These are phyloP conservation scores for Trametes cubensis DNA, from an alignment of 768 basidiomycete species.

Conservation along the genomic window DNA sequence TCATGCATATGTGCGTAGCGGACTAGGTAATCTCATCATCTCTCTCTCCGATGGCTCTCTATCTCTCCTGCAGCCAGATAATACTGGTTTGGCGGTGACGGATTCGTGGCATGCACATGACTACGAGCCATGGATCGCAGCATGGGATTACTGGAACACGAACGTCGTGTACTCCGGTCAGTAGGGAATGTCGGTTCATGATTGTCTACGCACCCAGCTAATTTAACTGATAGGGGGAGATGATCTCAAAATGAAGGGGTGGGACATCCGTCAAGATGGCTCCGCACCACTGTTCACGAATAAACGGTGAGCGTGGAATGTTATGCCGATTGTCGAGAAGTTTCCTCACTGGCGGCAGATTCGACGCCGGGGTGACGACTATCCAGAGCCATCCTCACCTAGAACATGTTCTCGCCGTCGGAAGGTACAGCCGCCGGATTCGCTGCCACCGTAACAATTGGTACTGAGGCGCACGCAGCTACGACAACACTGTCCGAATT, in stretches of 20 bases:
- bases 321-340: neutral
- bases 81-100: conserved; percentile 46
- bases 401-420: conserved; percentile 86
- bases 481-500: conserved; percentile 76
- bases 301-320: conserved; percentile 52
- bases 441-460: neutral
- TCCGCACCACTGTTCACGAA: conserved; percentile 67
- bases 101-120: conserved; percentile 87
- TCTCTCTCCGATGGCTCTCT: conserved; percentile 84
- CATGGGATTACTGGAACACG: conserved; percentile 87
- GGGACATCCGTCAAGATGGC: conserved; percentile 80
- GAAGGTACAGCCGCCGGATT: conserved; percentile 59
- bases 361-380: conserved; percentile 89
- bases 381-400: conserved; percentile 82
- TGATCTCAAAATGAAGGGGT: conserved; percentile 85
- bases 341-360: conserved; percentile 49
- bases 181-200: conserved; percentile 13
- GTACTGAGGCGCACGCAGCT: conserved; percentile 50
- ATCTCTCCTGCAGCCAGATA: conserved; percentile 58
- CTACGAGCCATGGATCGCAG: conserved; percentile 91
- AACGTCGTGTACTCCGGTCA: conserved; percentile 84
- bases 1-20: too few relatives aligned
- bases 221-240: conserved; percentile 73
- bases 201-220: neutral
- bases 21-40: conserved; percentile 62